Evolutionary conservation across 176 grass and related monocot species (phyloP), one percentile per base, ranked within the genome.

Genomic region (Aegilops sharonensis): DNA sequence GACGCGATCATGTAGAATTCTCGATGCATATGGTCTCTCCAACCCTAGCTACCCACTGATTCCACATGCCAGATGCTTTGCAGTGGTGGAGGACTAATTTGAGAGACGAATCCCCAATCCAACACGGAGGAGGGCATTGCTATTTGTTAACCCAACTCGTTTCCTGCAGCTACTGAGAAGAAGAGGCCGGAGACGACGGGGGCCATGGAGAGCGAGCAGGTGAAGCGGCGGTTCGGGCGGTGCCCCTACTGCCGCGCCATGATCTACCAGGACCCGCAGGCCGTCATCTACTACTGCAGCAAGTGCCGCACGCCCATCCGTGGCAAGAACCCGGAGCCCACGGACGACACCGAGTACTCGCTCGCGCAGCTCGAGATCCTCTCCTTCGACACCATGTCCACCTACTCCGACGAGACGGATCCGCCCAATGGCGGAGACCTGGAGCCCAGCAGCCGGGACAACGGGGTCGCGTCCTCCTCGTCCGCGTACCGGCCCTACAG

Each of bases 181-280:
- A 21, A 11, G 56, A 21, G 29, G 43, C 27, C 7, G 47, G 29
- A 3, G 57, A 61, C 25, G 39, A 11, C 5, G 64, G 40, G 18
- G 39, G 8, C 5, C 52, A 91, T 91, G 90, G 62, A 80, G 81
- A 69, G 48, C 63, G 81, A 70, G 12, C 76, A 72, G 82, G 82
- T 65, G 77, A 91, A 85, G 77, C 61, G 57, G 82, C 86, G 86
- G 78, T 91, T 91, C 78, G 86, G 86, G 86, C 90, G 90, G 78
- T 91, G 90, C 71, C 90, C 90, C 4, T 91, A 85, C 82, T 91
- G 90, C 90, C 90, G 86, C 82, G 64, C 90, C 86, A 91, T 91
- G 90, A 85, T 91, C 90, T 91, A 91, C 82, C 90, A 88, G 77
- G 85, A 91, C 52, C 86, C 86, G 50, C 88, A 37, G 63, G 90